phyloP scores from a whole-genome alignment of 805 yeast genomes.

The Starmerella apis region DNA sequence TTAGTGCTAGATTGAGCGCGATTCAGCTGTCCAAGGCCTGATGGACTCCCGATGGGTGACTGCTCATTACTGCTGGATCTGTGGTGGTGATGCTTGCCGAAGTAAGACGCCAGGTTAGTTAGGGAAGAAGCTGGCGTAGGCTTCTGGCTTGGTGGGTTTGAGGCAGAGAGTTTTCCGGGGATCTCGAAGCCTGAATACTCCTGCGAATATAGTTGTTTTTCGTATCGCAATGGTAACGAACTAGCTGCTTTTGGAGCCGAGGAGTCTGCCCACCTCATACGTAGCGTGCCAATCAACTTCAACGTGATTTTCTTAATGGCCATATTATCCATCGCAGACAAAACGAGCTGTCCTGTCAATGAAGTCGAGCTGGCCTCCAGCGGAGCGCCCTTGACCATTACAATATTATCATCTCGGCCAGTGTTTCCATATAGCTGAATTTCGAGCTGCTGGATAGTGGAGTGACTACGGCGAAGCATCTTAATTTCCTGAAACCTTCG shows the following conservation, averaged over 20 bases:
- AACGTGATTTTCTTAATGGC: conserved; percentile 54
- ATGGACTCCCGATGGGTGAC: conserved; percentile 9
- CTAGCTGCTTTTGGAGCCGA: conserved; percentile 14
- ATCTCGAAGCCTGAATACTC: conserved; percentile 37
- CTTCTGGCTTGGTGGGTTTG: conserved; percentile 19
- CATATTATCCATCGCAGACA: conserved; percentile 67
- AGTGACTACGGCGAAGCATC: conserved; percentile 23
- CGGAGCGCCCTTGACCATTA: conserved; percentile 69
- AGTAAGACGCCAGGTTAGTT: conserved; percentile 28
- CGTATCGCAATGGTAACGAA: conserved; percentile 33
- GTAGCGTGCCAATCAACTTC: conserved; percentile 55
- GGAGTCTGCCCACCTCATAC: conserved; percentile 52
- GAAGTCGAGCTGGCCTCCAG: conserved; percentile 68
- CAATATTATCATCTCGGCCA: conserved; percentile 39
- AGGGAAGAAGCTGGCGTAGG: conserved; percentile 27
- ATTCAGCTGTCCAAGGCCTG: not conserved
- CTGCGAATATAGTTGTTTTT: conserved; percentile 60
- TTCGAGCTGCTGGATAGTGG: conserved; percentile 22
- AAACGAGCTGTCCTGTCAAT: conserved; percentile 64
- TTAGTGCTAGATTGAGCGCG: conserved; percentile 10
- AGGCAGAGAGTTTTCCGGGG: conserved; percentile 12
- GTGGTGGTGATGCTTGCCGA: conserved; percentile 21
- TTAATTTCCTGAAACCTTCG: not conserved
- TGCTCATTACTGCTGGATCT: conserved; percentile 8
- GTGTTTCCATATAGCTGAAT: conserved; percentile 22